These are phyloP conservation scores for Ceratocystis alfenasii DNA, from an alignment of 2,329 filamentous ascomycete species.

Conservation along the genomic window DNA sequence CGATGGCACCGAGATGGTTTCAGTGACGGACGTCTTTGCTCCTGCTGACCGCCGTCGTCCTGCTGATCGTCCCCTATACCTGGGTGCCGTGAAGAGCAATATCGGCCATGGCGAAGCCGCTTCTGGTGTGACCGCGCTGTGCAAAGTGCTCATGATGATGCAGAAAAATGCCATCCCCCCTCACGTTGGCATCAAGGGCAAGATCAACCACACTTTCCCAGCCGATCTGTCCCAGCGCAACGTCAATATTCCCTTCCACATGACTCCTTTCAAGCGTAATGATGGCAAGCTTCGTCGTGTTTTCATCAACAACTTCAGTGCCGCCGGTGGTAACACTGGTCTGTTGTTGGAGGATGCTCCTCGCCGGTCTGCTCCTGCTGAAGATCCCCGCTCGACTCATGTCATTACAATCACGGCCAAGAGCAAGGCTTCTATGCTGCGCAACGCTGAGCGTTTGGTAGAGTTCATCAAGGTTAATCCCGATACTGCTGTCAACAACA, in stretches of 20 bases:
- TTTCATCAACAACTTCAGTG: constrained; percentile 58
- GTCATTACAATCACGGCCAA: constrained; percentile 49
- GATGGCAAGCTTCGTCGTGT: constrained; percentile 38
- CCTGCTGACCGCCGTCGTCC: constrained; percentile 37
- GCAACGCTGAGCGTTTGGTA: constrained; percentile 45
- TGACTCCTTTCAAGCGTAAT: constrained; percentile 39
- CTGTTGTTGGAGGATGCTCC: constrained; percentile 53
- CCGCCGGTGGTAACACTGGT: constrained; percentile 60
- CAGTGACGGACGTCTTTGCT: constrained; percentile 49
- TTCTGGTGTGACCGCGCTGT: constrained; percentile 48
- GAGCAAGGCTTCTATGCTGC: constrained; percentile 43
- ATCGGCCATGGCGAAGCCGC: constrained; percentile 52
- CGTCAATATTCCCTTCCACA: constrained; percentile 45
- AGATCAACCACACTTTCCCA: constrained; percentile 50
- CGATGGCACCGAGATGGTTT: constrained; percentile 71
- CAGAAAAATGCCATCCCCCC: constrained; percentile 51
- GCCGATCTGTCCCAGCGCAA: constrained; percentile 45
- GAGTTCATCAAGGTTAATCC: constrained; percentile 42
- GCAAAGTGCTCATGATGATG: constrained; percentile 55
- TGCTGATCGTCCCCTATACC: constrained; percentile 42
- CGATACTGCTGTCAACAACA: constrained; percentile 42
- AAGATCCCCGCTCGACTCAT: constrained; percentile 45
- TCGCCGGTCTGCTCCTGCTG: constrained; percentile 34
- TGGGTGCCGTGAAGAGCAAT: constrained; percentile 54
- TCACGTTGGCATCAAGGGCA: constrained; percentile 54